A percentile compares a stretch with the other conserved stretches of the same genome.
Evolutionary conservation across 176 grass and related monocot species (phyloP).

Genomic region (Lolium rigidum): DNA sequence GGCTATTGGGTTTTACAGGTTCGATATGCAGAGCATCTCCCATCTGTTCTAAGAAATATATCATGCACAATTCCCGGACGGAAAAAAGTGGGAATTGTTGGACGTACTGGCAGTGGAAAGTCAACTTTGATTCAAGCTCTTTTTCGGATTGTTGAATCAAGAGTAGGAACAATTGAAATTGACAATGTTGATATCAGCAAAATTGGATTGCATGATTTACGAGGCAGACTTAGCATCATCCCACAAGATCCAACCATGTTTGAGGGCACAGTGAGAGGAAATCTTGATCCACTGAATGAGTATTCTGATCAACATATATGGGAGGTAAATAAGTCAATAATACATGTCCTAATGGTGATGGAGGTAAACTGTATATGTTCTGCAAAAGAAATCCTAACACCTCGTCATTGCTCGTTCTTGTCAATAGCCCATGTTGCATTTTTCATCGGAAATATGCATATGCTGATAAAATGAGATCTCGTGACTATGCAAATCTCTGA

Average conservation of each 20-base stretch:
- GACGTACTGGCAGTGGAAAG: slow-evolving; percentile 90
- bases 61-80: slow-evolving; percentile 89
- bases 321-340: slow-evolving; percentile 70
- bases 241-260: slow-evolving; percentile 96
- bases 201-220: slow-evolving; percentile 92
- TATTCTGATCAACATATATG: slow-evolving; percentile 76
- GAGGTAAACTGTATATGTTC: slow-evolving; percentile 3
- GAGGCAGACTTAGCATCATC: slow-evolving; percentile 88
- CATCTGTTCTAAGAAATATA: slow-evolving; percentile 87
- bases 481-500: background rate
- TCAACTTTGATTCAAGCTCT: slow-evolving; percentile 92
- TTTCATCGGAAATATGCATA: background rate
- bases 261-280: slow-evolving; percentile 84
- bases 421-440: background rate
- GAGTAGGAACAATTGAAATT: slow-evolving; percentile 77
- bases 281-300: slow-evolving; percentile 89
- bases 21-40: slow-evolving; percentile 90
- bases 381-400: background rate
- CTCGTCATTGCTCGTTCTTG: background rate
- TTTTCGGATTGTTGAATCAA: slow-evolving; percentile 87
- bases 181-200: slow-evolving; percentile 82
- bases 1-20: slow-evolving; percentile 63
- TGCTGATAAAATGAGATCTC: background rate
- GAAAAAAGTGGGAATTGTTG: slow-evolving; percentile 93
- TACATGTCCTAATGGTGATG: slow-evolving; percentile 12